Percentiles rank a stretch among this genome's conserved stretches.
Evolutionary conservation across 1,139 yeast genomes (phyloP).

Genomic region (Geotrichum carabidarum): DNA sequence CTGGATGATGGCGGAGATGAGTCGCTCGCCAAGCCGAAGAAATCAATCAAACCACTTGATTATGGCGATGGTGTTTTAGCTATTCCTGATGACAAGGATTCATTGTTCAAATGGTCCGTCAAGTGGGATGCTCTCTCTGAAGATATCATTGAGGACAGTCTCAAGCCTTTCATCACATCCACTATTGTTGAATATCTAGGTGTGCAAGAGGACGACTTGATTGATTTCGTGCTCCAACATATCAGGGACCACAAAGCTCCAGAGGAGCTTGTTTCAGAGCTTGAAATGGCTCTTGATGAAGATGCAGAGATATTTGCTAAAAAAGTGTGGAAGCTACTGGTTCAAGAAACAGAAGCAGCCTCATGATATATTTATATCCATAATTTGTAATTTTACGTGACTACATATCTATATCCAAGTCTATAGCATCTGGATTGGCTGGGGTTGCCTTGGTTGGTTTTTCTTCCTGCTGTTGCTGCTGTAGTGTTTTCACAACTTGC

Average conservation of each 20-base stretch:
- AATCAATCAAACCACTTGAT: not conserved
- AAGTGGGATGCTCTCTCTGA: conserved; percentile 32
- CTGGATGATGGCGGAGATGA: conserved; percentile 8
- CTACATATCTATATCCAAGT: conserved; percentile 50
- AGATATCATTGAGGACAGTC: conserved; percentile 24
- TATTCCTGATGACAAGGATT: conserved; percentile 26
- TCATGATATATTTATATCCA: not conserved
- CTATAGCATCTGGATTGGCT: conserved; percentile 63
- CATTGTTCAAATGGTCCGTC: conserved; percentile 27
- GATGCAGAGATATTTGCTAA: conserved; percentile 33
- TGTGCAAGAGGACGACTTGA: conserved; percentile 37
- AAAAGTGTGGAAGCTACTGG: conserved; percentile 32
- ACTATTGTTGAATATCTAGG: conserved; percentile 36
- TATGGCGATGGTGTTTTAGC: conserved; percentile 17
- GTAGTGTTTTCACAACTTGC: conserved; percentile 24
- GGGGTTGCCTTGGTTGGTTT: conserved; percentile 22
- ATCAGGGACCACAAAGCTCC: conserved; percentile 29
- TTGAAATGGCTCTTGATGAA: conserved; percentile 36
- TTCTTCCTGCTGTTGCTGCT: conserved; percentile 17
- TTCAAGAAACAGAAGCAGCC: conserved; percentile 28
- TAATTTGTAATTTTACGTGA: conserved; percentile 2
- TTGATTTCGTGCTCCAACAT: conserved; percentile 32
- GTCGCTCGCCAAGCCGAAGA: conserved; percentile 2
- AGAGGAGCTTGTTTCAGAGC: conserved; percentile 29
- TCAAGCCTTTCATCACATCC: conserved; percentile 30